Evolutionary conservation across 805 yeast species (phyloP).

Genomic region (Suhomyces sp.): DNA sequence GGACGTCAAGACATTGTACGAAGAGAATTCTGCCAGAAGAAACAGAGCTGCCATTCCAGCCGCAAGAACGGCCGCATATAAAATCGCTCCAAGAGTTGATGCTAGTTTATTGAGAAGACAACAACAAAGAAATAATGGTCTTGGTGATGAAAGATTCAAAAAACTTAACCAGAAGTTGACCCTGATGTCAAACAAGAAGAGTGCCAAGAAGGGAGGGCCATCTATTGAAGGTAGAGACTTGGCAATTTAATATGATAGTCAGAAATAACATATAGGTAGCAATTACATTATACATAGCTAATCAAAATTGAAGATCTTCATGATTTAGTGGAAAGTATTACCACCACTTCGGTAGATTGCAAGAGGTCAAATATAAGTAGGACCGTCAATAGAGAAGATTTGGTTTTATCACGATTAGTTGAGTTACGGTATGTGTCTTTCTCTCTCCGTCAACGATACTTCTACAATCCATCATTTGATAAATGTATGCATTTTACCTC

Average conservation of each 20-base stretch:
- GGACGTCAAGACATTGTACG: constrained; percentile 65
- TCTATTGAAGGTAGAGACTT: constrained; percentile 73
- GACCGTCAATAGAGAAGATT: too few relatives aligned
- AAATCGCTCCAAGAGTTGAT: constrained; percentile 82
- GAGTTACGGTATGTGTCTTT: too few relatives aligned
- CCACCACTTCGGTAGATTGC: too few relatives aligned
- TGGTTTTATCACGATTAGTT: too few relatives aligned
- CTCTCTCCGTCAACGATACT: too few relatives aligned
- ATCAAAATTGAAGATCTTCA: too few relatives aligned
- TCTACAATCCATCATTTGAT: not conserved
- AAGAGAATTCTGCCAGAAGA: constrained; percentile 86
- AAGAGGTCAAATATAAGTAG: too few relatives aligned
- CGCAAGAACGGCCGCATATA: constrained; percentile 83
- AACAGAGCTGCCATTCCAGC: constrained; percentile 96
- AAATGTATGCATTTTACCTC: constrained; percentile 19
- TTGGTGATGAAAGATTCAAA: constrained; percentile 75
- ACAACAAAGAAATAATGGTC: constrained; percentile 46
- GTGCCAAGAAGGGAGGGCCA: constrained; percentile 65
- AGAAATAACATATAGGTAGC: too few relatives aligned
- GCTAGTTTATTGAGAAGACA: constrained; percentile 46
- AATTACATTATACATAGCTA: too few relatives aligned
- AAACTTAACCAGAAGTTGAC: constrained; percentile 64
- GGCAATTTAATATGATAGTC: constrained; percentile 39
- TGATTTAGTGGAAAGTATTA: too few relatives aligned
- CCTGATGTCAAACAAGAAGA: constrained; percentile 46